Base-by-base conservation (phyloP, 371 early-diverging fungal species). In the Mucor piriformis region DNA sequence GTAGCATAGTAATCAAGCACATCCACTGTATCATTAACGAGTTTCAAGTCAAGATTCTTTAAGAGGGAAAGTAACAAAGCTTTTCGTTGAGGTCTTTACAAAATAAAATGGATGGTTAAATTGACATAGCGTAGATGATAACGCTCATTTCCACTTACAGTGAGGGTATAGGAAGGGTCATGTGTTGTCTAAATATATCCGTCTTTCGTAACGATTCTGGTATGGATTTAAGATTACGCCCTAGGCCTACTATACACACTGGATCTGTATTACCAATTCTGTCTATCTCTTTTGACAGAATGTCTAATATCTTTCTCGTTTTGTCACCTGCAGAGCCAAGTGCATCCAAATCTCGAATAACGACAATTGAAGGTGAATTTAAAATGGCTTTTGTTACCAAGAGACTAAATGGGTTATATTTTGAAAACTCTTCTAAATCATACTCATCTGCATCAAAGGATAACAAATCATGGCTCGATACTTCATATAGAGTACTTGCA, bases 171-270 rank as follows among this genome's bases (percentile, higher is more conserved):
- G 74, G 66, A 18, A 79, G 21, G 20, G 68, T 59, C 34, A 76
- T 56, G 40, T 76, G 79, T 29, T 79, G 76, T 23, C 59, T 63
- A 56, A 79, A 79, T 5, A 73, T 60, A 49, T 72, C 72, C 3
- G 67, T 69, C 35, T 72, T 68, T 34, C 57, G 54, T 11, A 76
- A 42, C 32, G 62, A 20, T 7, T 70, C 70, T 2, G 79, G 76
- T 8, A 79, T 44, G 4, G 27, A n/a, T 27, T 49, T 48, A 1
- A 76, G 24, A 20, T 69, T 54, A 34, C 57, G 59, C 2, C 74
- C 74, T 32, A 79, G 16, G 11, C 76, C 79, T 13, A 76, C 54
- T 33, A 79, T 33, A 21, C 67, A 72, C 8, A 79, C 70, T 7
- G 48, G 52, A 3, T 52, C 46, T 5, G 48, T 35, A 11, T 62